phyloP scores from a whole-genome alignment of 1,139 yeast genomes.

The Hanseniaspora uvarum region DNA sequence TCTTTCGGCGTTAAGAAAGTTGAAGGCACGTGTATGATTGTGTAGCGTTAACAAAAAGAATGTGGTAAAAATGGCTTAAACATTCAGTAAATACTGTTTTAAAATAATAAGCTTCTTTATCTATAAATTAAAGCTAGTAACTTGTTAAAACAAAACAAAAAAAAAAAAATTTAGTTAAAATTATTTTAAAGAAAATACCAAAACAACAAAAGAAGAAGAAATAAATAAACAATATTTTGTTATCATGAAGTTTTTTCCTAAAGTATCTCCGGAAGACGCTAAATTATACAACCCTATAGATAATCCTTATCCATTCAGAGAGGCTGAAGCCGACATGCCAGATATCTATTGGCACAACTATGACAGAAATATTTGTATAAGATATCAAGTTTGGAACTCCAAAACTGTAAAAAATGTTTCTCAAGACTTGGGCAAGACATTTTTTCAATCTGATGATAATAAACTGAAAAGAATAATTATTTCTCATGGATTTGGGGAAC shows the following conservation, averaged over 20 bases:
- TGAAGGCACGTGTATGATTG: neutral
- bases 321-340: conserved; percentile 20
- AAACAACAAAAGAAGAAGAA: no score
- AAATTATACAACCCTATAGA: neutral
- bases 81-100: neutral
- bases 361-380: conserved; percentile 26
- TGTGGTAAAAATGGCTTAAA: neutral
- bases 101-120: neutral
- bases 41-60: neutral
- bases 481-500: conserved; percentile 79
- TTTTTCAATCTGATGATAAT: neutral
- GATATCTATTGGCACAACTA: conserved; percentile 25
- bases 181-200: no score
- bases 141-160: no score
- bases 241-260: conserved; percentile 11
- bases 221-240: neutral
- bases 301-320: conserved; percentile 13
- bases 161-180: no score
- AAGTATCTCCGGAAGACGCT: neutral
- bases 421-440: neutral
- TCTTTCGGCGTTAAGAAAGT: neutral
- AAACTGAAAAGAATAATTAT: conserved; percentile 38
- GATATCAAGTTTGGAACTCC: conserved; percentile 15
- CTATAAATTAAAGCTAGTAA: no score
- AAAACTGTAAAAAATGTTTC: conserved; percentile 3